phyloP scores from a whole-genome alignment of 441 rosid species.

The Jatropha podagrica region DNA sequence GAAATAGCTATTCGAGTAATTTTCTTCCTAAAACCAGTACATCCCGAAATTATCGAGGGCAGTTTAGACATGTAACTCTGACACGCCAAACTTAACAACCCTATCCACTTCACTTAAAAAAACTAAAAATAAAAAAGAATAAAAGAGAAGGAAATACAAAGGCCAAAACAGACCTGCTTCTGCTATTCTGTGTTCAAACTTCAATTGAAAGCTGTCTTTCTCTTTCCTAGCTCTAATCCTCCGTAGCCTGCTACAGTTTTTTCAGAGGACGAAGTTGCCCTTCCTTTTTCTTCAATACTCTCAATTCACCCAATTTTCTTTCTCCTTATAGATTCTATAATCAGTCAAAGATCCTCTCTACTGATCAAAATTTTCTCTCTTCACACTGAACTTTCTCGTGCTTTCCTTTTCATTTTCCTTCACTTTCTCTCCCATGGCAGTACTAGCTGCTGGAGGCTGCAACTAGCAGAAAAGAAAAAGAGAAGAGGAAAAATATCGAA shows the following conservation, averaged over 20 bases:
- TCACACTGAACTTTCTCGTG: constrained; percentile 9
- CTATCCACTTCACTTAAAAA: constrained; percentile 19
- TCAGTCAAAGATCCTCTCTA: constrained; percentile 49
- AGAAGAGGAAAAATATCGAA: background rate
- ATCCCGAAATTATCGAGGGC: background rate
- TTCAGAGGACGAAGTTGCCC: constrained; percentile 34
- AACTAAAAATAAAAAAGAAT: too few species aligned
- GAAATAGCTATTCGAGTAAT: background rate
- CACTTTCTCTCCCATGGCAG: constrained; percentile 7
- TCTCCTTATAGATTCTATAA: constrained; percentile 37
- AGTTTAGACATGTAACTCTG: background rate
- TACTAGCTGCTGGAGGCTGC: background rate
- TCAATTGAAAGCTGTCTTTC: background rate
- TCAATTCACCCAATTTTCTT: constrained; percentile 5
- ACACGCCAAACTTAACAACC: constrained; percentile 10
- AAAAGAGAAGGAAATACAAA: background rate
- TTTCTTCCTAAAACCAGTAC: background rate
- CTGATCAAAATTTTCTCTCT: background rate
- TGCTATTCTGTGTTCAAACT: too few species aligned
- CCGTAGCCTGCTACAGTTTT: constrained; percentile 11
- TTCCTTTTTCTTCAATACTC: constrained; percentile 10
- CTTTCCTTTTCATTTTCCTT: constrained; percentile 5
- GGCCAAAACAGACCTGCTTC: background rate
- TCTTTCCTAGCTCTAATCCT: background rate
- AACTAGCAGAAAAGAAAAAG: background rate